Evolutionary conservation across 257 asterid species (phyloP), one percentile per base, ranked within the genome.

Genomic region (Penstemon newberryi): DNA sequence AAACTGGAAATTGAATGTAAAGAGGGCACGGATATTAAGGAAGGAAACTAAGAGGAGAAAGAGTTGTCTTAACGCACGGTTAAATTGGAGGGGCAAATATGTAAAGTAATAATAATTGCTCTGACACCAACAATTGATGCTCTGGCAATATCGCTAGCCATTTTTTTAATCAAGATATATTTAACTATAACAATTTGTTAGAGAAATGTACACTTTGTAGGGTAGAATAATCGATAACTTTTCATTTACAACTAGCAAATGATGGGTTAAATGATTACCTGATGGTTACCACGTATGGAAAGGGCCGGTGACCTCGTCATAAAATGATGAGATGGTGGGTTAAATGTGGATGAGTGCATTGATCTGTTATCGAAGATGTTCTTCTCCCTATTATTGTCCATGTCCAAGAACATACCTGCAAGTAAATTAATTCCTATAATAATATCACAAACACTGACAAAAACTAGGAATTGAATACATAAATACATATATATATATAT

Each of bases 201-300:
- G 41, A 33, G 15, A 6, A 25, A 13, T 53, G 15, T 43, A 6
- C 9, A 52, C 13, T 8, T 0, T 33, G n/a, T 39, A 33, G n/a
- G 42, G 0, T 8, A 4, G 18, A 3, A 18, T 42, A 7, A 7
- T 5, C 40, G 5, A n/a, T 15, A 61, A 6, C 4, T 42, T 8
- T 33, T 43, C 8, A 67, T 69, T 59, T 58, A 55, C 19, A 47
- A 25, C 4, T 38, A 37, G 4, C 36, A 0, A 19, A 63, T 5
- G 11, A 41, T 10, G 38, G 54, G 44, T 56, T 8, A 42, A 73
- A 47, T 41, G 50, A 55, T 60, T 74, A 80, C 85, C 82, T 63
- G 74, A 43, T 53, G 64, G 65, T 42, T 36, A 18, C 8, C 43
- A 42, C 9, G 38, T 3, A 44, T 10, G 3, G 41, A 5, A 38